Base-by-base conservation (phyloP, 73 alveolate genomes). In the Tetrahymena borealis region DNA sequence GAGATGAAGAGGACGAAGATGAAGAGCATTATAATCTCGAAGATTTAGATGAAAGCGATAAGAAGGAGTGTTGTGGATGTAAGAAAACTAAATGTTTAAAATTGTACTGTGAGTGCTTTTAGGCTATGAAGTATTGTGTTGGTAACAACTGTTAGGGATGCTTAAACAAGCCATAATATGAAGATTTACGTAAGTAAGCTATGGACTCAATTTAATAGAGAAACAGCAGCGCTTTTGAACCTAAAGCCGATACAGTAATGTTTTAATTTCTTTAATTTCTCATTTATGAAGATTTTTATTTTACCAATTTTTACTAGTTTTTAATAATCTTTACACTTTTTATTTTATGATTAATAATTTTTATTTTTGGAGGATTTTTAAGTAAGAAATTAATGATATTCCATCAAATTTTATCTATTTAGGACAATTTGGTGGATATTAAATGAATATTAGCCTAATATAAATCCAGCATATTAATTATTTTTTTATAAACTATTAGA, bases 91-190 rank as follows among this genome's bases (percentile, higher is more conserved):
- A 97, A 91, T 98, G 99, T 91, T 94, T 98, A 39, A 98, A 98
- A 95, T 92, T 98, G 36, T 98, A 98, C 94, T 98, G 99, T 93
- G 99, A 98, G 91, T 98, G 99, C 40, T 98, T 98, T 94, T 99
- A 99, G 11, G 96, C 95, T 79, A 38, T 96, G 94, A 92, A 91
- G 94, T 39, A 96, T 98, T 91, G 95, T 90, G 79, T 96, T 96
- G 41, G 99, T 41, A 98, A 99, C 94, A 97, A 98, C 92, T 98
- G 99, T 93, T 90, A 91, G 42, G 97, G 96, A 40, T 98, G 99
- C 78, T 96, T 97, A 9, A 98, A 98, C 96, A 90, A 94, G 43
- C 96, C 93, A 16, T 98, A 97, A 11, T 94, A 97, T 95, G 99
- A 95, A 91, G 94, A 94, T 20, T 96, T 94, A 60, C 97, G 99